A percentile compares a stretch with the other conserved stretches of the same genome.
Conservation (phyloP, 257 asterid genomes). For the Solanum sejunctum region DNA sequence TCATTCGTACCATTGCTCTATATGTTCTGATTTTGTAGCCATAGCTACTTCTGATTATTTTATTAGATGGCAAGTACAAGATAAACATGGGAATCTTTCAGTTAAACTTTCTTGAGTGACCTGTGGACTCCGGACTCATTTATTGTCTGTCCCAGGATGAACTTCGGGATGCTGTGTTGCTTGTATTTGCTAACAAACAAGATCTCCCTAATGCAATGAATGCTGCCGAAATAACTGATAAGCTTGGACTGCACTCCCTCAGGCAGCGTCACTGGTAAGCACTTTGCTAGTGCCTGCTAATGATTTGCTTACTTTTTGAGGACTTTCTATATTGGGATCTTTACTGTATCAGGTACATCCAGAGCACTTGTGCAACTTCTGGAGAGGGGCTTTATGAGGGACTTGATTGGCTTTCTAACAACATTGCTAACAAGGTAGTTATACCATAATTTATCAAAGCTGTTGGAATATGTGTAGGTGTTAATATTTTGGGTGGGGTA, state of each 20-base stretch:
- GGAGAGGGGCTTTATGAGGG: slow-evolving; percentile 95
- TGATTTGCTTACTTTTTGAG: neutral
- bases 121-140: neutral
- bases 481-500: neutral
- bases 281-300: neutral
- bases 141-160: slow-evolving; percentile 44
- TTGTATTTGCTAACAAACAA: slow-evolving; percentile 84
- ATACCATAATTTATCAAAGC: neutral
- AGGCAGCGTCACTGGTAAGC: slow-evolving; percentile 86
- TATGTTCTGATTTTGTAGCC: neutral
- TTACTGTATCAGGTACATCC: slow-evolving; percentile 54
- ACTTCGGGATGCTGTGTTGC: slow-evolving; percentile 79
- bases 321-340: neutral
- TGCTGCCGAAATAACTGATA: slow-evolving; percentile 87
- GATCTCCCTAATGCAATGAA: slow-evolving; percentile 95
- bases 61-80: neutral
- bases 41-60: neutral
- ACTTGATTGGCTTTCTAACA: slow-evolving; percentile 86
- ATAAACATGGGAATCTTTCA: neutral
- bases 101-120: neutral
- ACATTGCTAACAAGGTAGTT: slow-evolving; percentile 69
- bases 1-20: neutral
- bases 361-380: slow-evolving; percentile 89
- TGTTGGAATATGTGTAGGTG: neutral
- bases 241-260: slow-evolving; percentile 88